phyloP scores from a whole-genome alignment of 2,329 filamentous ascomycete genomes.

The Arthrobotrys entomopaga region DNA sequence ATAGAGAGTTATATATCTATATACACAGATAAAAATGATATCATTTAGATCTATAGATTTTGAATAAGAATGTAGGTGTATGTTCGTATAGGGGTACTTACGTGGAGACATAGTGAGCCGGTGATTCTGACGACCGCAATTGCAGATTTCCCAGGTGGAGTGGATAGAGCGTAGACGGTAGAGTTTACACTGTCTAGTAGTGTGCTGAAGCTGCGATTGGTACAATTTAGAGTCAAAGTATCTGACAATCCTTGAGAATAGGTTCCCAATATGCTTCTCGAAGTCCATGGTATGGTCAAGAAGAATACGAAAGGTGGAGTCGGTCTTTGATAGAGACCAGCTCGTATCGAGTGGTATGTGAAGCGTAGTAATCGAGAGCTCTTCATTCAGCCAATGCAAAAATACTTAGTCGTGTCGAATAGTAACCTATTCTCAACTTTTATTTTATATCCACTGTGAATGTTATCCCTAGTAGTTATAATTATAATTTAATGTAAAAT shows the following conservation, averaged over 20 bases:
- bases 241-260: no score
- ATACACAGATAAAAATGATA: not conserved
- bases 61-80: not conserved
- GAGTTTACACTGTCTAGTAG: conserved; percentile 57
- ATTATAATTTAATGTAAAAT: not conserved
- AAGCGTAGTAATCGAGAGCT: not conserved
- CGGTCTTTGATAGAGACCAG: conserved; percentile 4
- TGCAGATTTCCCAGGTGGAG: conserved; percentile 82
- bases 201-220: no score
- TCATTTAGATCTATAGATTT: not conserved
- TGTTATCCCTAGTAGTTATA: no score
- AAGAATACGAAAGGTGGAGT: no score
- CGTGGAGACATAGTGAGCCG: conserved; percentile 76
- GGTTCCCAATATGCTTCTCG: no score
- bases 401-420: no score
- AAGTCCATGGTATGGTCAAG: not conserved
- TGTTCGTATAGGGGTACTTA: conserved; percentile 61
- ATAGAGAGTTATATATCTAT: conserved; percentile 73
- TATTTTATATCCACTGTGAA: no score
- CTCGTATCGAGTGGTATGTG: conserved; percentile 5
- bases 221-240: no score
- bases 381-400: conserved; percentile 7
- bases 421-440: not conserved
- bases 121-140: conserved; percentile 92
- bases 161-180: conserved; percentile 93